phyloP scores from a whole-genome alignment of 805 yeast genomes.

The Zygosaccharomyces kombuchaensis region DNA sequence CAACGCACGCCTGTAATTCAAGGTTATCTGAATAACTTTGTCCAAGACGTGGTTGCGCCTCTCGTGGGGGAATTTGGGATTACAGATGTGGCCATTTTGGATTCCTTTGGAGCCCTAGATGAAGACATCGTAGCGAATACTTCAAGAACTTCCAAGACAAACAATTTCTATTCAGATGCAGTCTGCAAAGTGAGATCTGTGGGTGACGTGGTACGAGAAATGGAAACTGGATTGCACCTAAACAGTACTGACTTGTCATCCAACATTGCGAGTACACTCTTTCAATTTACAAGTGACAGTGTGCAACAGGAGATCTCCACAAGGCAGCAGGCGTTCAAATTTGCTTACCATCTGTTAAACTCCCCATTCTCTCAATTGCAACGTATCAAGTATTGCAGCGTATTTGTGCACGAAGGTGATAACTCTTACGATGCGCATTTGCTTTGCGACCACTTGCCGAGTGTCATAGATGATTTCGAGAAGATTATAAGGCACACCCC shows the following conservation, averaged over 20 bases:
- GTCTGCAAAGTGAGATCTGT: conserved; percentile 23
- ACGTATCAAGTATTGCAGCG: conserved; percentile 42
- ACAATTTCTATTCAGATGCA: conserved; percentile 23
- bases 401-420: conserved; percentile 86
- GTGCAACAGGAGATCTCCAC: conserved; percentile 28
- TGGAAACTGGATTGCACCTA: conserved; percentile 21
- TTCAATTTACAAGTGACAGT: conserved; percentile 23
- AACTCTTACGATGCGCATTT: conserved; percentile 63
- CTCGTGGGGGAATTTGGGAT: conserved; percentile 43
- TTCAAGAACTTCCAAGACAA: conserved; percentile 7
- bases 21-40: conserved; percentile 48
- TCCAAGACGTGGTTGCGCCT: conserved; percentile 47
- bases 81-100: conserved; percentile 49
- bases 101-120: conserved; percentile 63
- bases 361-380: conserved; percentile 11
- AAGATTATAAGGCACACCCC: conserved; percentile 37
- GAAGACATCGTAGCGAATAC: conserved; percentile 13
- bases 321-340: conserved; percentile 28
- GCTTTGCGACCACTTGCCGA: conserved; percentile 21
- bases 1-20: conserved; percentile 84
- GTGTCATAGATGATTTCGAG: conserved; percentile 25
- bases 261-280: conserved; percentile 19
- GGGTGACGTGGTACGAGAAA: conserved; percentile 20
- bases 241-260: conserved; percentile 2
- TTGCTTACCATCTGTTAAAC: conserved; percentile 28